Evolutionary conservation across 306 rosid genomes (phyloP).

Genomic region (Comarum palustre): DNA sequence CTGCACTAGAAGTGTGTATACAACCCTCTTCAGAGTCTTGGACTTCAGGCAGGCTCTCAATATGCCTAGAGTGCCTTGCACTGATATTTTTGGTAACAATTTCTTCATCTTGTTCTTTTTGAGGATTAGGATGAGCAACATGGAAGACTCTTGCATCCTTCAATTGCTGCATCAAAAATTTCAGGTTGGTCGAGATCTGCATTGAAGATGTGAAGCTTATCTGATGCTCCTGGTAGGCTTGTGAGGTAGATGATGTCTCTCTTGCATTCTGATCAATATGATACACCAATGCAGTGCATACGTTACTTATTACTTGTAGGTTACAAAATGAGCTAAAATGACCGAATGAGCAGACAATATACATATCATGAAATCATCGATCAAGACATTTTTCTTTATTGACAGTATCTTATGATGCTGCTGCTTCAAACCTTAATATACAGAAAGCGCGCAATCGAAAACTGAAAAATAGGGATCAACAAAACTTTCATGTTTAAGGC

Average conservation of each 20-base stretch:
- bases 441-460: not conserved
- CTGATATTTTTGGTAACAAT: conserved; percentile 35
- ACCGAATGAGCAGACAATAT: no score
- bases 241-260: conserved; percentile 46
- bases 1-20: conserved; percentile 60
- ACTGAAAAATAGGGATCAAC: not conserved
- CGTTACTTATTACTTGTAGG: not conserved
- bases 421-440: no score
- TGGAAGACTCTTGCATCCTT: conserved; percentile 66
- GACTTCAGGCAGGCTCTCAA: conserved; percentile 37
- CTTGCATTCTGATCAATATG: conserved; percentile 15
- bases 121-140: conserved; percentile 34
- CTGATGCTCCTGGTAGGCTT: conserved; percentile 45
- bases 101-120: conserved; percentile 42
- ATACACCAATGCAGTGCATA: not conserved
- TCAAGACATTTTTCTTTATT: no score
- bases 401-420: no score
- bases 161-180: conserved; percentile 43
- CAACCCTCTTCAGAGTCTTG: conserved; percentile 48
- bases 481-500: no score
- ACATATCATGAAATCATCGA: no score
- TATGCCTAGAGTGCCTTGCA: conserved; percentile 54
- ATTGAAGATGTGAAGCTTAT: conserved; percentile 38
- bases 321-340: not conserved
- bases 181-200: conserved; percentile 54